A percentile compares a stretch with the other conserved stretches of the same genome.
phyloP scores from a whole-genome alignment of 345 rosid species.

The Rhodamnia rubescens region DNA sequence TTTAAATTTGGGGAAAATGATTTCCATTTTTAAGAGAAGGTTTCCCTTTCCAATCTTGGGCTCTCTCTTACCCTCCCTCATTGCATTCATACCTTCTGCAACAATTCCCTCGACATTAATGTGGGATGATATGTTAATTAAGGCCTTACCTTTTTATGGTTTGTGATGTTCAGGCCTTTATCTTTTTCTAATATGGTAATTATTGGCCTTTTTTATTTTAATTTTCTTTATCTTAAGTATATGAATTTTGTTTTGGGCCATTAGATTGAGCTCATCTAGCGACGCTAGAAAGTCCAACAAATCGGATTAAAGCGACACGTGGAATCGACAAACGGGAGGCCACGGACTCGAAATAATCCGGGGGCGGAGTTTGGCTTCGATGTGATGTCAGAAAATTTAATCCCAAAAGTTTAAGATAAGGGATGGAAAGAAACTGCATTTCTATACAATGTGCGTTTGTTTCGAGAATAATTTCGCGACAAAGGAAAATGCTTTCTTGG shows the following conservation, averaged over 20 bases:
- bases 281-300: accelerated
- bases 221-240: background rate
- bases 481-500: background rate
- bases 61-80: no score
- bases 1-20: no score
- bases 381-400: background rate
- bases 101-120: no score
- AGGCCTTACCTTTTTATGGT: no score
- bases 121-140: no score
- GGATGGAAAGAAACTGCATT: background rate
- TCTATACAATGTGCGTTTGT: accelerated
- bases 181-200: no score
- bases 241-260: accelerated
- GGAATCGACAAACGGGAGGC: no score
- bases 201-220: no score
- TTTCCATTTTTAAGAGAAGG: no score
- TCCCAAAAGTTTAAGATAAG: background rate
- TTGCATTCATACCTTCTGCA: no score
- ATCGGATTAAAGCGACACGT: background rate
- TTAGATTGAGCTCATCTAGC: background rate
- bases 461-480: background rate
- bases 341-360: accelerated
- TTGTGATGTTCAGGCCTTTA: no score
- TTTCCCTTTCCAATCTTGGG: no score
- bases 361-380: background rate